Percentiles rank a stretch among this genome's conserved stretches.
phyloP scores from a whole-genome alignment of 2,329 filamentous ascomycete genomes.

The Dothistroma septosporum region DNA sequence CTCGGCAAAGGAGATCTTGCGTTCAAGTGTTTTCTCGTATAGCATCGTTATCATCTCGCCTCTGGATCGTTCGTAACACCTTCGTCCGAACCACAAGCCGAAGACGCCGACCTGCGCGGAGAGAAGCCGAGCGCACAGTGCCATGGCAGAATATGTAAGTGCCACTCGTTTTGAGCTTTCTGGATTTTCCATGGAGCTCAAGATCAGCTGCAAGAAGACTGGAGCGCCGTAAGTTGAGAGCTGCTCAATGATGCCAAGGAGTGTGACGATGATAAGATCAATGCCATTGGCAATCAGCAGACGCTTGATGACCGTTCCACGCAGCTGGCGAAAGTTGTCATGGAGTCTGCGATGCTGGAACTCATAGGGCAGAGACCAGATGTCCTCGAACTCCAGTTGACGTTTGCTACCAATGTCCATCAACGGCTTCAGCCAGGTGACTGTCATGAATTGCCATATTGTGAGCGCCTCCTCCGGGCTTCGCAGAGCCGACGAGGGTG shows the following conservation, averaged over 20 bases:
- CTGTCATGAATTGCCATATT: conserved; percentile 78
- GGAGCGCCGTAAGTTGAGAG: conserved; percentile 54
- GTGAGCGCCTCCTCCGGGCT: conserved; percentile 75
- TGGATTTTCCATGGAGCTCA: conserved; percentile 61
- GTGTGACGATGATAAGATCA: conserved; percentile 66
- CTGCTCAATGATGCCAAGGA: conserved; percentile 62
- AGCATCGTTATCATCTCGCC: conserved; percentile 84
- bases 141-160: conserved; percentile 61
- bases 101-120: conserved; percentile 64
- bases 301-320: conserved; percentile 66
- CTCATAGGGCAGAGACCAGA: conserved; percentile 75
- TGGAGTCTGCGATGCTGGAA: conserved; percentile 78
- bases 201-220: conserved; percentile 66
- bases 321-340: conserved; percentile 66
- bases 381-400: conserved; percentile 71
- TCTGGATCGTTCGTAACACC: conserved; percentile 76
- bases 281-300: conserved; percentile 72
- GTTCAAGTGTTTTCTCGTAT: conserved; percentile 69
- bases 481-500: conserved; percentile 58
- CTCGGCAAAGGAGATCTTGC: conserved; percentile 52
- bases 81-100: conserved; percentile 74
- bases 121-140: conserved; percentile 57
- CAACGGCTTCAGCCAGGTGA: conserved; percentile 76
- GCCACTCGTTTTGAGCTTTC: conserved; percentile 52
- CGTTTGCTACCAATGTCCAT: conserved; percentile 61